A percentile compares a stretch with the other conserved stretches of the same genome.
These are phyloP conservation scores for Phialemoniopsis sp. DNA, from an alignment of 2,329 filamentous ascomycete species.

Conservation along the genomic window DNA sequence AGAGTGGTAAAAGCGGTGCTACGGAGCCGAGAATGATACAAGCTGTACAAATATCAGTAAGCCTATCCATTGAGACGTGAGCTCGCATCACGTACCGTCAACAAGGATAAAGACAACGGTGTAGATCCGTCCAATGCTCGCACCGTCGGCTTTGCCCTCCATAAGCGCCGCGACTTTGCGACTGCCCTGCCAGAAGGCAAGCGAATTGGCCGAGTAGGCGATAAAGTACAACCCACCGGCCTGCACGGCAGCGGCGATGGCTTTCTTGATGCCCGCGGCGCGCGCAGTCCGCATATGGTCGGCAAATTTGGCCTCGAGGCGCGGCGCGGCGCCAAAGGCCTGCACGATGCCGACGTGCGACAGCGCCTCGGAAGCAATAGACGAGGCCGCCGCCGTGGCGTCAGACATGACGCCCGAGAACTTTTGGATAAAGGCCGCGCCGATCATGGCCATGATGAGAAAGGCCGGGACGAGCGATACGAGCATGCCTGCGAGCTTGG, in stretches of 20 bases:
- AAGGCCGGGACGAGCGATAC: constrained; percentile 60
- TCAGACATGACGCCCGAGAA: constrained; percentile 46
- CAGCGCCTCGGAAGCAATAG: constrained; percentile 59
- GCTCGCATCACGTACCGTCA: constrained; percentile 36
- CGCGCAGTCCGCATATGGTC: constrained; percentile 44
- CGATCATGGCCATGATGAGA: constrained; percentile 52
- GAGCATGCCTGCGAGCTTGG: constrained; percentile 59
- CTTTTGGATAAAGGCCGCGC: constrained; percentile 49
- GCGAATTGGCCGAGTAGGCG: constrained; percentile 61
- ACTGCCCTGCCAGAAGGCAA: constrained; percentile 67
- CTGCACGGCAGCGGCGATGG: constrained; percentile 50
- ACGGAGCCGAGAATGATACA: constrained; percentile 60
- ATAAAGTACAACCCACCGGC: constrained; percentile 63
- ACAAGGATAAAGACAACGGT: constrained; percentile 50
- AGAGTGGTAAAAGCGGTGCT: constrained; percentile 58
- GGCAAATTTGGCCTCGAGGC: constrained; percentile 57
- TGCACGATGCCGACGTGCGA: constrained; percentile 59
- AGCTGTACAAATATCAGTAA: constrained; percentile 25
- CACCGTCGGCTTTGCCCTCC: constrained; percentile 18
- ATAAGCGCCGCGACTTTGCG: constrained; percentile 34
- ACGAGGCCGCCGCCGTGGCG: constrained; percentile 52
- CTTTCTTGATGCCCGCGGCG: constrained; percentile 53
- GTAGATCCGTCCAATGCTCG: constrained; percentile 31
- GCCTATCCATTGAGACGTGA: too few species aligned
- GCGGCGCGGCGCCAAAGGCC: constrained; percentile 54